Base-by-base conservation (phyloP, 1,284 basidiomycete species). In the Ustilago nuda region DNA sequence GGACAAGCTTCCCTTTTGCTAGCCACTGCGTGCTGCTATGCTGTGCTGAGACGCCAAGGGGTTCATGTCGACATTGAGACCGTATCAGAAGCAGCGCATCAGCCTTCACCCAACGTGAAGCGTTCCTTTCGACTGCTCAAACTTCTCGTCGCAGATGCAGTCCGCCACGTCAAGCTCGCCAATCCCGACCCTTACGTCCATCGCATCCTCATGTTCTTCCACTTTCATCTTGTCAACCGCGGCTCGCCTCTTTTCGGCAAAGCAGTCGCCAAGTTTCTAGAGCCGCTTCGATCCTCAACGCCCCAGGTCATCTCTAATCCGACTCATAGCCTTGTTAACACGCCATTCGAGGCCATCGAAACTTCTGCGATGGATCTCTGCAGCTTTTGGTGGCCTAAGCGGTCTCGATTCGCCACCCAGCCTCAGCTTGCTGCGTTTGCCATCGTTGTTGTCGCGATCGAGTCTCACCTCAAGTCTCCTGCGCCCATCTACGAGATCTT, bases 21-120 rank as follows among this genome's bases (percentile, higher is more conserved):
- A 2, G 74, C 74, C n/a, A 56, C 69, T 2, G 74, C 74, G 19
- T 76, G 74, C 56, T 76, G 74, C 56, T 76, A 68, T 32, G 69
- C 56, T 30, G 66, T 76, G 13, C 27, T 76, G 17, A 56, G 74
- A 9, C 61, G 69, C 3, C 48, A 69, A 54, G 59, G 74, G n/a
- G 43, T 57, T 11, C 60, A 50, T 1, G 53, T 69, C 43, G 69
- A 76, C 51, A 53, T 76, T 6, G 45, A 51, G 9, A 56, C 53
- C 30, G 74, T 76, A 1, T 55, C 74, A 1, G 17, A 50, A 12
- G 69, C 69, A 0, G 74, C 74, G 3, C 50, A 69, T 4, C 53
- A 69, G 13, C 62, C 59, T 3, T 41, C 36, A 9, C 27, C 12
- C 12, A 60, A 63, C 11, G 66, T 76, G 1, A 58, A 48, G 11